Evolutionary conservation across 2,329 filamentous ascomycete species (phyloP), one percentile per base, ranked within the genome.

Genomic region (Penicillium sp.): DNA sequence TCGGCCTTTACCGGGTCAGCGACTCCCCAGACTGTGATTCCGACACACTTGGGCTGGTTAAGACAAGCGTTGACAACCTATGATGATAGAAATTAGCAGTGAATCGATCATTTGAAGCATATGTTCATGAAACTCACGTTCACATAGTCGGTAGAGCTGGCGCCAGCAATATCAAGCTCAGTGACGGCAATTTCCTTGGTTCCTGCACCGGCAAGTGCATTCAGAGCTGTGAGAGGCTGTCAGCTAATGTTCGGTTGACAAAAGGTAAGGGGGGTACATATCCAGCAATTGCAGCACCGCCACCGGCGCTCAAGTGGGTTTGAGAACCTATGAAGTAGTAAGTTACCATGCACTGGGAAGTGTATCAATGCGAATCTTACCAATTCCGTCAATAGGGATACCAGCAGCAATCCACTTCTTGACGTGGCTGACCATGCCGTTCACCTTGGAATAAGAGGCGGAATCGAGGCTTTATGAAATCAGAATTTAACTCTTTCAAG

Each of bases 101-200:
- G 4, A 5, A 7, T 2, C 24, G 24, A 26, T 1, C 6, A 4
- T 26, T 6, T 7, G 3, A 26, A 7, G 5, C 24, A 2, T 26
- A 7, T 5, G 1, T 1, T 26, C 6, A 26, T 26, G 24, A 26
- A 26, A 26, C 24, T 26, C 24, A 69, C 75, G 39, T 79, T 77
- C n/a, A 78, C 69, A 62, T 86, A 88, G 67, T 88, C 85, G 18
- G 70, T 69, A 4, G 78, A 59, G 16, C 78, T 73, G 7, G 82
- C 83, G 18, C 75, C 74, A 46, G 79, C 78, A 62, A 90, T 88
- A 64, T 90, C 87, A 21, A 88, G 76, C 72, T 88, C 85, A 1
- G 85, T 88, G 45, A 87, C 77, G 6, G 85, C 85, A 29, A 86
- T 79, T 64, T 88, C 84, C 42, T 69, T 70, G 16, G 76, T 68